These are phyloP conservation scores for Hevea brasiliensis DNA, from an alignment of 345 rosid genomes.

Conservation along the genomic window DNA sequence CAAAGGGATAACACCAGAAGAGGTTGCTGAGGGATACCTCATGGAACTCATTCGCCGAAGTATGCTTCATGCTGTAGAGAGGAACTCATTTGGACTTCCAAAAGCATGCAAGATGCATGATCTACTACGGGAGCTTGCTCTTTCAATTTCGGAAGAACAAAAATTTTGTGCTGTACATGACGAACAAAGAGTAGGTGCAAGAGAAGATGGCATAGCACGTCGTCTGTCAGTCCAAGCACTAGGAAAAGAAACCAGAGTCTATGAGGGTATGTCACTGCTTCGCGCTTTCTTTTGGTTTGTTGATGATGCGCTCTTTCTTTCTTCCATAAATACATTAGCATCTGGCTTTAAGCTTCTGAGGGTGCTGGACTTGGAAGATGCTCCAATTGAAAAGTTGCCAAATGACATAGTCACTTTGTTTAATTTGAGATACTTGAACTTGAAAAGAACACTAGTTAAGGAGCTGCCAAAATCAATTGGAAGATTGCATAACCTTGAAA, in stretches of 20 bases:
- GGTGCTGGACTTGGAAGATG: slow-evolving; percentile 36
- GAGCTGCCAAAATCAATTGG: slow-evolving; percentile 33
- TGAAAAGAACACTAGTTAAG: slow-evolving; percentile 34
- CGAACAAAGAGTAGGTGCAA: neutral
- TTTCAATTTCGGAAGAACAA: slow-evolving; percentile 30
- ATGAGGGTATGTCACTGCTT: slow-evolving; percentile 18
- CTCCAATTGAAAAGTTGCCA: slow-evolving; percentile 30
- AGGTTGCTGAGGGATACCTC: slow-evolving; percentile 34
- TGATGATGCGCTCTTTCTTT: neutral
- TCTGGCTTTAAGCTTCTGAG: slow-evolving; percentile 27
- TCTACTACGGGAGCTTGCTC: slow-evolving; percentile 17
- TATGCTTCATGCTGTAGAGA: slow-evolving; percentile 35
- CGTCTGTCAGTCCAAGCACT: slow-evolving; percentile 32
- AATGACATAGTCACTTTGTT: slow-evolving; percentile 25
- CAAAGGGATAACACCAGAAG: slow-evolving; percentile 25
- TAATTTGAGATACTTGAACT: slow-evolving; percentile 41
- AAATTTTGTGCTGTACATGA: slow-evolving; percentile 28
- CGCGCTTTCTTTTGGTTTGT: slow-evolving; percentile 36
- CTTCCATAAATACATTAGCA: slow-evolving; percentile 4
- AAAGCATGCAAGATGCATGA: slow-evolving; percentile 10
- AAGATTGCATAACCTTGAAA: slow-evolving; percentile 32
- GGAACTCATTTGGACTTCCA: neutral
- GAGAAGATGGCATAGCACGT: slow-evolving; percentile 13
- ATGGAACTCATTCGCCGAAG: slow-evolving; percentile 38
- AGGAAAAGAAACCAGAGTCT: slow-evolving; percentile 7